Conservation (phyloP, 148 eudicot genomes). For the Fagopyrum esculentum region DNA sequence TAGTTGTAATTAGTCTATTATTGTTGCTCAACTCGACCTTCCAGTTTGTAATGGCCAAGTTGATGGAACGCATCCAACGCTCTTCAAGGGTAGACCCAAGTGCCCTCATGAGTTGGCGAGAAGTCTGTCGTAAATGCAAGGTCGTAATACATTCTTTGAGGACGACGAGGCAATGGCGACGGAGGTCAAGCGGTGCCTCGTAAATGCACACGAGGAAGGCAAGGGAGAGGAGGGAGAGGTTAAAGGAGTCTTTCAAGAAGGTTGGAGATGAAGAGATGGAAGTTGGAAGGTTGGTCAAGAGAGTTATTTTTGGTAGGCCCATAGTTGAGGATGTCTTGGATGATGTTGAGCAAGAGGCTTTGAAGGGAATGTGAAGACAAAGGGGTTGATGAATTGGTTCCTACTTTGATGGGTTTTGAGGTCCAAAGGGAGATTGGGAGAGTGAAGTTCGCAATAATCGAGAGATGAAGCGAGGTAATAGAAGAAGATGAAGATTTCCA, state of each 20-base stretch:
- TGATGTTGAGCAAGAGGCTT: conserved; percentile 41
- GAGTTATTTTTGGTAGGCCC: conserved; percentile 15
- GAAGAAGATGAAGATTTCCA: conserved; percentile 20
- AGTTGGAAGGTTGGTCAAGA: conserved; percentile 20
- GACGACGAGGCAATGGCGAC: conserved; percentile 36
- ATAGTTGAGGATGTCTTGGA: conserved; percentile 64
- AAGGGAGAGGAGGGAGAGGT: conserved; percentile 52
- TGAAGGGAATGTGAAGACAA: conserved; percentile 27
- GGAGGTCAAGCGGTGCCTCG: conserved; percentile 73
- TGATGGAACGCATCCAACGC: conserved; percentile 73
- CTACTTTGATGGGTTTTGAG: conserved; percentile 11
- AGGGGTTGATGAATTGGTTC: conserved; percentile 15
- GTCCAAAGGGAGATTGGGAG: conserved; percentile 15
- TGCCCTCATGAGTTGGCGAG: conserved; percentile 44
- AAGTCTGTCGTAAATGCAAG: conserved; percentile 29
- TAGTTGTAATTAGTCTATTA: not conserved
- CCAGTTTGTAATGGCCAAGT: conserved; percentile 84
- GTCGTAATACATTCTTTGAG: conserved; percentile 48
- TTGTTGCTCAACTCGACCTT: conserved; percentile 35
- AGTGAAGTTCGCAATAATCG: conserved; percentile 15
- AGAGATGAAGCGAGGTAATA: conserved; percentile 26
- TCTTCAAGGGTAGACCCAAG: conserved; percentile 68
- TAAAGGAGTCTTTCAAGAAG: conserved; percentile 36
- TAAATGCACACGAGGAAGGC: conserved; percentile 70
- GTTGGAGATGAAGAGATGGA: conserved; percentile 13